phyloP scores from a whole-genome alignment of 2,329 filamentous ascomycete species.

The Nigrospora sphaerica region DNA sequence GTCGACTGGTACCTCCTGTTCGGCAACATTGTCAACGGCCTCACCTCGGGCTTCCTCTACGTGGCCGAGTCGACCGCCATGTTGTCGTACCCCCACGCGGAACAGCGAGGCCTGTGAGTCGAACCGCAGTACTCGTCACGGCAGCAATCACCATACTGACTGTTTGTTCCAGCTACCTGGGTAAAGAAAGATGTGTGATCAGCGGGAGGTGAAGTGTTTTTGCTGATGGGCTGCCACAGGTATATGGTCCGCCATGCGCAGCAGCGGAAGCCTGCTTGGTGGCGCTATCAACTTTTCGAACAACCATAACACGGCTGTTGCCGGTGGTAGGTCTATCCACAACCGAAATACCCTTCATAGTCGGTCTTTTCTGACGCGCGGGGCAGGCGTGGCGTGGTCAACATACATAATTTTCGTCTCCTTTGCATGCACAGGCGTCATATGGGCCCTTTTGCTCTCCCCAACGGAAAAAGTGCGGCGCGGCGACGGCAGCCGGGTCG shows the following conservation, averaged over 20 bases:
- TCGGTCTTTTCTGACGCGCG: not conserved
- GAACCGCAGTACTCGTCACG: too few relatives aligned
- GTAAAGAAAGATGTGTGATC: not conserved
- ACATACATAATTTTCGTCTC: constrained; percentile 22
- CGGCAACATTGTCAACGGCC: constrained; percentile 15
- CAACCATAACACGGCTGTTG: constrained; percentile 10
- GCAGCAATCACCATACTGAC: not conserved
- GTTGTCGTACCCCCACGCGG: constrained; percentile 24
- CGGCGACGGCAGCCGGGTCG: constrained; percentile 14
- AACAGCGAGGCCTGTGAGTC: constrained; percentile 24
- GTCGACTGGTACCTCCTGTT: constrained; percentile 23
- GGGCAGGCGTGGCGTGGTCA: constrained; percentile 13
- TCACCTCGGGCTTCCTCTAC: constrained; percentile 20
- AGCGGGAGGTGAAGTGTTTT: not conserved
- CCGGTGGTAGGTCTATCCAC: constrained; percentile 11
- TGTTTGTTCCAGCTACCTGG: not conserved
- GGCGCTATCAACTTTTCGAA: constrained; percentile 25
- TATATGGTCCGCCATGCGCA: constrained; percentile 25
- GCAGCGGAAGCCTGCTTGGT: constrained; percentile 23
- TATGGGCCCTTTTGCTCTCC: constrained; percentile 20
- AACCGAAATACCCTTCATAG: not conserved
- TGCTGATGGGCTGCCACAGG: constrained; percentile 1
- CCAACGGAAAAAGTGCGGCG: constrained; percentile 16
- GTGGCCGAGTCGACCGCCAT: constrained; percentile 28
- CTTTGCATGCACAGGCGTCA: constrained; percentile 21